Evolutionary conservation across 2,329 filamentous ascomycete species (phyloP).

Genomic region (Pseudocercospora ulei): DNA sequence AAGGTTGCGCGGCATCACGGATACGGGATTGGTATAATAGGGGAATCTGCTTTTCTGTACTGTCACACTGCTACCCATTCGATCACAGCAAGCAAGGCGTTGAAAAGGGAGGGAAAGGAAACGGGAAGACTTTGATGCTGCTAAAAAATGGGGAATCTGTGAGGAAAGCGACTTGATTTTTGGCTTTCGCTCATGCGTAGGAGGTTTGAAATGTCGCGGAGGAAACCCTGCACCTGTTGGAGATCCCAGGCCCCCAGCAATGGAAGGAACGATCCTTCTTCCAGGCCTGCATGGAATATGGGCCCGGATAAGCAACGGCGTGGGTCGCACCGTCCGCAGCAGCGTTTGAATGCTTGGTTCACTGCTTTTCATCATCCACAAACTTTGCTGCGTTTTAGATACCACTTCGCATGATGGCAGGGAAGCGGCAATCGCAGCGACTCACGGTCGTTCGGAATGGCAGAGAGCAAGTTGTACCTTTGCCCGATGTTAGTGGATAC

Average conservation of each 20-base stretch:
- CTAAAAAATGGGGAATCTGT: slow-evolving; percentile 6
- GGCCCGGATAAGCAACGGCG: background rate
- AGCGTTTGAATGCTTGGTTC: slow-evolving; percentile 4
- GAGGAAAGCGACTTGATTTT: slow-evolving; percentile 5
- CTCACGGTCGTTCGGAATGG: slow-evolving; percentile 3
- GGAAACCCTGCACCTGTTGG: slow-evolving; percentile 1
- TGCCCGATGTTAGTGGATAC: slow-evolving; percentile 2
- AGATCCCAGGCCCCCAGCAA: background rate
- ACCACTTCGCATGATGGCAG: slow-evolving; percentile 7
- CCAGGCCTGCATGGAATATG: too few species aligned
- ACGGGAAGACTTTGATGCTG: slow-evolving; percentile 4
- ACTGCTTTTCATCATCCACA: background rate
- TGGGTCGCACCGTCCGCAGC: background rate
- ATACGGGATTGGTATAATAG: slow-evolving; percentile 7
- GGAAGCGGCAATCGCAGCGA: slow-evolving; percentile 6
- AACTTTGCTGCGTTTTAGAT: slow-evolving; percentile 8
- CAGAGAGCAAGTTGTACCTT: background rate
- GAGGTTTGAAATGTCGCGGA: slow-evolving; percentile 1
- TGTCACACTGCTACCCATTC: slow-evolving; percentile 6
- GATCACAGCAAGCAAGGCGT: slow-evolving; percentile 11
- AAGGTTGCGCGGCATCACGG: slow-evolving; percentile 8
- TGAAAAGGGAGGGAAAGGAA: slow-evolving; percentile 5
- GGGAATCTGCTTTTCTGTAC: slow-evolving; percentile 6
- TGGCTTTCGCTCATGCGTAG: slow-evolving; percentile 8
- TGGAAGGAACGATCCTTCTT: background rate